A percentile compares a stretch with the other conserved stretches of the same genome.
Evolutionary conservation across 352 stramenopile genomes (phyloP).

Genomic region (Globisporangium uncinulatum): DNA sequence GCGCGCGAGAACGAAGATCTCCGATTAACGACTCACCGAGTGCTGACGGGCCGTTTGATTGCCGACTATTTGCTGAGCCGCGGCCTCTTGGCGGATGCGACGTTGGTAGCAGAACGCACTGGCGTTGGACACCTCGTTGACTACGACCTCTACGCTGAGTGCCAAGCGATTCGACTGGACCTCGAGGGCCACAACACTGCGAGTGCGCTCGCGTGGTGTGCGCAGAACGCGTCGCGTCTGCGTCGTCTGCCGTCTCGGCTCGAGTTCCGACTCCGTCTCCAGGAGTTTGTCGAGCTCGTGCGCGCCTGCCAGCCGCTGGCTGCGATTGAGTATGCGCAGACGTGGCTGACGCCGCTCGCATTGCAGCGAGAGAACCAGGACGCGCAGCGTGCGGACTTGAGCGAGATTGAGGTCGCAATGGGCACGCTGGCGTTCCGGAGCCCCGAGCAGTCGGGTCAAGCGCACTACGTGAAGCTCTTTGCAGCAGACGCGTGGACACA

Average conservation of each 20-base stretch:
- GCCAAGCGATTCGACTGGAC: constrained; percentile 48
- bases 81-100: constrained; percentile 57
- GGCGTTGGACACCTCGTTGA: constrained; percentile 64
- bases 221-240: constrained; percentile 62
- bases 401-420: constrained; percentile 66
- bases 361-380: constrained; percentile 57
- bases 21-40: constrained; percentile 7
- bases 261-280: constrained; percentile 69
- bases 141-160: constrained; percentile 50
- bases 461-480: constrained; percentile 62
- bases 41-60: constrained; percentile 49
- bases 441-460: constrained; percentile 52
- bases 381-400: constrained; percentile 44
- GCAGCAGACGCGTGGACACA: constrained; percentile 46
- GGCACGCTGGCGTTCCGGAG: constrained; percentile 65
- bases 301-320: constrained; percentile 61
- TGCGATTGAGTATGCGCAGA: constrained; percentile 64
- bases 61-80: constrained; percentile 70
- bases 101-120: constrained; percentile 62
- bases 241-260: constrained; percentile 61
- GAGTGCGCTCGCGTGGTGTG: constrained; percentile 62
- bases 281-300: constrained; percentile 81
- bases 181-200: constrained; percentile 38
- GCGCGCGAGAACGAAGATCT: constrained; percentile 13
- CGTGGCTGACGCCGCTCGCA: constrained; percentile 53